Conservation (phyloP, 371 early-diverging fungal genomes). For the Syncephalastrum monosporum region DNA sequence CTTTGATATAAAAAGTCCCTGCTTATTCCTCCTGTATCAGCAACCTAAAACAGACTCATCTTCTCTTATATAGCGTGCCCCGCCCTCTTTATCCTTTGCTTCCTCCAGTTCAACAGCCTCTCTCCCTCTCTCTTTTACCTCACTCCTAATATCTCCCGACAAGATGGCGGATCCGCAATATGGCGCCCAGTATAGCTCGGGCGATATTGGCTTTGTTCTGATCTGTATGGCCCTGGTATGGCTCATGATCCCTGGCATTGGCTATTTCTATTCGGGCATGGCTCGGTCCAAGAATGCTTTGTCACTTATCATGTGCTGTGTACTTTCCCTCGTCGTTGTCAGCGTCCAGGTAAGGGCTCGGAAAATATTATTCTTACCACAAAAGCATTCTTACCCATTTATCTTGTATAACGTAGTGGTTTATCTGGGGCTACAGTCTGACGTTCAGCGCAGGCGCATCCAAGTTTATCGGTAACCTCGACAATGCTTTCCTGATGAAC, state of each 20-base stretch:
- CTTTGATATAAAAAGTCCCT: conserved; percentile 17
- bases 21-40: conserved; percentile 30
- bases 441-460: conserved; percentile 74
- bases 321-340: conserved; percentile 70
- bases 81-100: not conserved
- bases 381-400: too few relatives aligned
- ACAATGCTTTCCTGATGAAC: conserved; percentile 65
- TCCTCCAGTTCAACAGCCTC: not conserved
- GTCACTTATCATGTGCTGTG: conserved; percentile 68
- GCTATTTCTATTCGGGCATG: conserved; percentile 92
- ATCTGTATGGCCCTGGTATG: conserved; percentile 76
- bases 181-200: conserved; percentile 29
- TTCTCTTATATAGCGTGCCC: conserved; percentile 18
- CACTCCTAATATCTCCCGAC: not conserved
- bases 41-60: conserved; percentile 21
- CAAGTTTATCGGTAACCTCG: conserved; percentile 79
- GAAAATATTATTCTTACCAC: conserved; percentile 1
- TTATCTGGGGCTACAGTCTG: conserved; percentile 85
- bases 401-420: conserved; percentile 60
- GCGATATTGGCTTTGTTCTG: conserved; percentile 74
- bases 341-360: conserved; percentile 41
- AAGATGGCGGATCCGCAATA: conserved; percentile 9
- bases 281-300: conserved; percentile 81
- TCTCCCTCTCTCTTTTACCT: not conserved
- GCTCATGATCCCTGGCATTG: conserved; percentile 85